Base-by-base conservation (phyloP, 306 rosid species). In the Vicia sativa region DNA sequence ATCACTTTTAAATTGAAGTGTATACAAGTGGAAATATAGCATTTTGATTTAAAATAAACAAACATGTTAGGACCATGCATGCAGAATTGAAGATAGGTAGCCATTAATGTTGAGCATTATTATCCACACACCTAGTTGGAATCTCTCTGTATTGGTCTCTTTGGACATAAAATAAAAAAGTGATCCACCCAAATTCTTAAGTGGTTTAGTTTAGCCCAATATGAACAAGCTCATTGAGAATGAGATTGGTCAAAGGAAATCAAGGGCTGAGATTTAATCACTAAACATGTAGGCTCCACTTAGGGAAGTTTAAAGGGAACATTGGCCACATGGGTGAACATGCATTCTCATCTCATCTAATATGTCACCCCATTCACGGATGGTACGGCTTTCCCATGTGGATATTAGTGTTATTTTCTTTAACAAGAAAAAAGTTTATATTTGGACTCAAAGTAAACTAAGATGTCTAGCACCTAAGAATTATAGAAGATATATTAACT, bases 301-400 rank as follows among this genome's bases (percentile, higher is more conserved):
- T 0, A 18, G 6, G 35, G 44, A 41, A 53, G 72, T 62, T 70
- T 14, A 31, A 45, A 68, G 73, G 84, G 81, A 83, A 80, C 86
- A 85, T 25, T 44, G 13, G 43, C 68, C 95, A 90, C 96, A 82
- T 90, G 96, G 80, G 72, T 26, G 73, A 85, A 83, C 95, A 49
- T 90, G 93, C 49, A 41, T 26, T 56, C 52, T 59, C 68, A 38
- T 42, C 82, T 86, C n/a, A 39, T 39, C 44, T 39, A 39, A 9
- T 11, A 68, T 70, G 83, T 90, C 87, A 72, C 29, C 81, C 31
- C 66, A 13, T 58, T 48, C 67, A 77, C 82, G 84, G 87, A 78
- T 76, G 13, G 83, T 85, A 85, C 96, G 91, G 82, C 67, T 71
- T 79, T 74, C 76, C 77, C 87, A 87, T 81, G 90, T 86, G 84